A percentile compares a stretch with the other conserved stretches of the same genome.
These are phyloP conservation scores for Coemansia sp. DNA, from an alignment of 192 early-diverging fungal species.

Conservation along the genomic window DNA sequence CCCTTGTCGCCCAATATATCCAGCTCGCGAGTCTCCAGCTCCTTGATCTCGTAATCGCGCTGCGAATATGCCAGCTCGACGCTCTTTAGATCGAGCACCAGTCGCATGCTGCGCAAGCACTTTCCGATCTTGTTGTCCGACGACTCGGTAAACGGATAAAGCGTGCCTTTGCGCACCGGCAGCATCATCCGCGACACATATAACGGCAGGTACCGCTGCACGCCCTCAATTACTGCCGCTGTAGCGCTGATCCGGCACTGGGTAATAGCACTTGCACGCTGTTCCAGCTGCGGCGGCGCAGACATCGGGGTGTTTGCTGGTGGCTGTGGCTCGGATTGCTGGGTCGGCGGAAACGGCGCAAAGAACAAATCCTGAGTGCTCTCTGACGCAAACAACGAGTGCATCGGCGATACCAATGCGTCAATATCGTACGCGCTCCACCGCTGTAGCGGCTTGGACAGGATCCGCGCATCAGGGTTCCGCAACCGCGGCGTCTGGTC, in stretches of 20 bases:
- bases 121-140: slow-evolving; percentile 55
- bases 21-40: slow-evolving; percentile 49
- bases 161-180: slow-evolving; percentile 52
- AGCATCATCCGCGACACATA: slow-evolving; percentile 57
- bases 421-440: slow-evolving; percentile 45
- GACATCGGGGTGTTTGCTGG: background rate
- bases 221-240: slow-evolving; percentile 36
- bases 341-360: slow-evolving; percentile 17
- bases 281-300: slow-evolving; percentile 4
- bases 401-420: slow-evolving; percentile 46
- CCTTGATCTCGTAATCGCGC: slow-evolving; percentile 54
- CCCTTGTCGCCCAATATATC: slow-evolving; percentile 16
- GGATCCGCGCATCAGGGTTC: slow-evolving; percentile 14
- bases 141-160: slow-evolving; percentile 50
- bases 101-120: slow-evolving; percentile 52
- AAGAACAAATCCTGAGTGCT: slow-evolving; percentile 43
- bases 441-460: slow-evolving; percentile 17
- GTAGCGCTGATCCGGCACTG: slow-evolving; percentile 49
- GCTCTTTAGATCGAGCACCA: slow-evolving; percentile 47
- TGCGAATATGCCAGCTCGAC: slow-evolving; percentile 54
- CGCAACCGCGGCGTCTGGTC: slow-evolving; percentile 17
- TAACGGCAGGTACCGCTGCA: slow-evolving; percentile 41
- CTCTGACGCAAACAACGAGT: slow-evolving; percentile 24
- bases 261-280: slow-evolving; percentile 13
- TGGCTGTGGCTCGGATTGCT: slow-evolving; percentile 9